Conservation (phyloP, 768 basidiomycete species). For the Thelephora ganbajun region DNA sequence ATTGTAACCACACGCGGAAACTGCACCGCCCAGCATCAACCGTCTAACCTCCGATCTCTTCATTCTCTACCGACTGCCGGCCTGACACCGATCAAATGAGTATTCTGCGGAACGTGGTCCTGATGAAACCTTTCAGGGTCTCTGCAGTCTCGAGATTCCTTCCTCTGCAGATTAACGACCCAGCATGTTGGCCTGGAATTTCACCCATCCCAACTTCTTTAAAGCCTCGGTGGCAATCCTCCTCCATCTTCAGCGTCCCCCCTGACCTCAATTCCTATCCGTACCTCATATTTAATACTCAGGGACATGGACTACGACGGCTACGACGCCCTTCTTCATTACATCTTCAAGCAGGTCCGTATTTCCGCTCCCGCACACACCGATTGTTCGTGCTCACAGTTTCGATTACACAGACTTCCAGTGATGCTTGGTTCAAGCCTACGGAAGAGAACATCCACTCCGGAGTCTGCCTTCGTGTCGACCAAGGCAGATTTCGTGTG, state of each 20-base stretch:
- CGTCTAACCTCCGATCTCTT: neutral
- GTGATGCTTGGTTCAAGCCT: slow-evolving; percentile 79
- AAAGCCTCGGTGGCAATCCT: neutral
- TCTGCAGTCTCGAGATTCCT: neutral
- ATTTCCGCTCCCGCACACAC: neutral
- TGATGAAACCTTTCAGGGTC: neutral
- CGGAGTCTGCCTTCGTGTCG: slow-evolving; percentile 63
- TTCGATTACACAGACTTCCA: slow-evolving; percentile 43
- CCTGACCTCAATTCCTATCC: slow-evolving; percentile 7
- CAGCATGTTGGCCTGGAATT: neutral
- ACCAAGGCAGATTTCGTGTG: slow-evolving; percentile 56
- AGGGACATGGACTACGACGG: slow-evolving; percentile 60
- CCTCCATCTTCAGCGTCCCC: slow-evolving; percentile 2
- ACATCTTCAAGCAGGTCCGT: slow-evolving; percentile 61
- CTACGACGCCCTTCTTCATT: slow-evolving; percentile 68
- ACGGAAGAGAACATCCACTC: slow-evolving; percentile 71
- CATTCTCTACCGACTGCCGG: neutral
- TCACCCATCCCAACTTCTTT: neutral
- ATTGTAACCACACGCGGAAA: neutral
- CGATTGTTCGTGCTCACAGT: neutral
- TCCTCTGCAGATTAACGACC: neutral
- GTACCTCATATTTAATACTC: slow-evolving; percentile 5
- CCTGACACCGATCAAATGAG: neutral
- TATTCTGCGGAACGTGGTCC: neutral
- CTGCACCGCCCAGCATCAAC: neutral